Conservation (phyloP, 2,329 filamentous ascomycete species). For the Talaromyces sp. region DNA sequence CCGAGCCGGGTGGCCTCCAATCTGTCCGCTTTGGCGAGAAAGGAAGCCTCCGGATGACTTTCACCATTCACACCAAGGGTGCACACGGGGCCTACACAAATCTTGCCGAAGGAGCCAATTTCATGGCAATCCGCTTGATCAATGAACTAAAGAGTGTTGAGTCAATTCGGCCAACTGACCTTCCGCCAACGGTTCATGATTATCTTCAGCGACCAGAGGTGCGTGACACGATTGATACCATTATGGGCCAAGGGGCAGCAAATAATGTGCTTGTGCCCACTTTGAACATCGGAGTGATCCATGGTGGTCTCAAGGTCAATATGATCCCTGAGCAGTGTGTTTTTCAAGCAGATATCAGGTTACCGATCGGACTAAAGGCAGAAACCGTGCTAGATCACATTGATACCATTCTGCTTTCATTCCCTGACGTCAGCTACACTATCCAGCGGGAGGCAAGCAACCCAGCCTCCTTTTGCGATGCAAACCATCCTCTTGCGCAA, state of each 20-base stretch:
- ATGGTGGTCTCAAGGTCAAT: constrained; percentile 40
- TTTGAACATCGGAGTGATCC: constrained; percentile 39
- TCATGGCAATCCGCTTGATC: constrained; percentile 29
- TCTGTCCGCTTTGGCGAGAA: constrained; percentile 19
- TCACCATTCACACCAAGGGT: constrained; percentile 28
- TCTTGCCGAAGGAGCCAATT: constrained; percentile 32
- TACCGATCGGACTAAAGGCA: constrained; percentile 35
- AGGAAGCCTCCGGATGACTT: constrained; percentile 21
- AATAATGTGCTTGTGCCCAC: constrained; percentile 35
- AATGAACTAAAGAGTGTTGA: constrained; percentile 25
- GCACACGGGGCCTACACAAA: constrained; percentile 39
- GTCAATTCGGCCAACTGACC: constrained; percentile 21
- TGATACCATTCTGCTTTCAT: constrained; percentile 16
- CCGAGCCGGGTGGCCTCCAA: constrained; percentile 35
- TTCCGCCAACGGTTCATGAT: constrained; percentile 19
- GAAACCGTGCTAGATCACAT: constrained; percentile 22
- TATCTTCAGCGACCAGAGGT: constrained; percentile 29
- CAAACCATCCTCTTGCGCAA: constrained; percentile 27
- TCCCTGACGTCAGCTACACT: constrained; percentile 21
- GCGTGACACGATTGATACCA: constrained; percentile 26
- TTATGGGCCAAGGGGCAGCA: constrained; percentile 36
- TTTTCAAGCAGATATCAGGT: constrained; percentile 38
- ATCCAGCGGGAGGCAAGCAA: constrained; percentile 33
- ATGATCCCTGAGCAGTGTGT: constrained; percentile 35
- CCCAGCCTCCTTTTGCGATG: constrained; percentile 25